Evolutionary conservation across 2,329 filamentous ascomycete species (phyloP), one percentile per base, ranked within the genome.

Genomic region (Epichloe hybrida): DNA sequence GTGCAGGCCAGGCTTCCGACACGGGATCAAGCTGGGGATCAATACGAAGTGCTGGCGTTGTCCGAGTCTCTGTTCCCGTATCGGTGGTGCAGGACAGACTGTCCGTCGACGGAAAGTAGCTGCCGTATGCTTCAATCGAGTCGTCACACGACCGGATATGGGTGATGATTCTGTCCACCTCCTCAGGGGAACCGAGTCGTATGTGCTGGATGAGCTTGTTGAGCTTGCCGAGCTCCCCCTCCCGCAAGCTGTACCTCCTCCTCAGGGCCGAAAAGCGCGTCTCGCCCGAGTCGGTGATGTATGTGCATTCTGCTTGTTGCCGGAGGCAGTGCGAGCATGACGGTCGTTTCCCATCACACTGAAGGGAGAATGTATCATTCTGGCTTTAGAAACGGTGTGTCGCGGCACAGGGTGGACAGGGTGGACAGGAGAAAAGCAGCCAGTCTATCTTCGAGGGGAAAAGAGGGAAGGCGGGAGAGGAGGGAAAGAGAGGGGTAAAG

Each of bases 311-410:
- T 23, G n/a, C 34, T 31, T 20, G 15, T 21, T 40, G 41, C 13
- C 42, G 48, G 21, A 17, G 20, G 35, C 48, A 50, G n/a, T 45
- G 48, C 31, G 48, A 50, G 42, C 48, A 50, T 21, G 41, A 38
- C 8, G 48, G 48, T 17, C 48, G 40, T 50, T 40, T 45, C 21
- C 48, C 48, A 39, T 50, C 48, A 43, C 48, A 50, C 48, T 50
- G 34, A 8, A 44, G 23, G 11, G 12, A 17, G 5, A 20, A 45
- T 11, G n/a, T 7, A 21, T 34, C 23, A 27, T 35, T 38, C 23
- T 34, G 15, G 23, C 13, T 41, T 48, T 40, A 48, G 46, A 41
- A 20, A 17, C 27, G 27, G 7, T 31, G 27, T 9, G 8, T 31
- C 9, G 27, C 27, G 27, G 27, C 27, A 31, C 27, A 31, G 27